Conservation (phyloP, 768 basidiomycete species). For the Lactarius trivialis region DNA sequence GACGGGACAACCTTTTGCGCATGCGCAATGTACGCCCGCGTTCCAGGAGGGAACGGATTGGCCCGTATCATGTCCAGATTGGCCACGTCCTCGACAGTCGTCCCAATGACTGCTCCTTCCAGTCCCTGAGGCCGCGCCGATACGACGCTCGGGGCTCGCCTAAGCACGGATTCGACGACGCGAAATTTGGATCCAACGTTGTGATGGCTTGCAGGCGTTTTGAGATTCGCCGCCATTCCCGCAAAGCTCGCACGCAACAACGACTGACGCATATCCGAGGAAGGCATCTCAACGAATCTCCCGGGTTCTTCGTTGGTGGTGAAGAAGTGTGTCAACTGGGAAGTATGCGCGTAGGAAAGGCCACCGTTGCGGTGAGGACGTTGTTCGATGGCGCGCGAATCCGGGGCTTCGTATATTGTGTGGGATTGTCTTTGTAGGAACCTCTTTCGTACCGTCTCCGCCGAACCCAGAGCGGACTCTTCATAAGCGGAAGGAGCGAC, state of each 20-base stretch:
- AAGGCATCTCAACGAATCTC: constrained; percentile 32
- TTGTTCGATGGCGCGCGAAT: constrained; percentile 45
- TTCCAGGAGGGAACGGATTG: constrained; percentile 47
- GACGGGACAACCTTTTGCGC: neutral
- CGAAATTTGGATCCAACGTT: constrained; percentile 26
- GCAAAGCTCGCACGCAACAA: constrained; percentile 37
- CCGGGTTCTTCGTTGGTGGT: constrained; percentile 51
- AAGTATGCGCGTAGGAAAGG: constrained; percentile 50
- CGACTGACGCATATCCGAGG: constrained; percentile 9
- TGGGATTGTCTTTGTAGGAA: constrained; percentile 37
- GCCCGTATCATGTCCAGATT: constrained; percentile 30
- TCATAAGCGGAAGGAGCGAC: constrained; percentile 20
- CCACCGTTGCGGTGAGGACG: constrained; percentile 60
- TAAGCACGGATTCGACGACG: constrained; percentile 30
- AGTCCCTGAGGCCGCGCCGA: constrained; percentile 31
- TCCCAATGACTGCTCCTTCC: constrained; percentile 32
- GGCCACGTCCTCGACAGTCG: constrained; percentile 30
- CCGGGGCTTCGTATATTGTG: constrained; percentile 23
- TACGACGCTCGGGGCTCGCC: constrained; percentile 31
- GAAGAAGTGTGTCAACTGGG: constrained; percentile 48
- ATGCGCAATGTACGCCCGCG: constrained; percentile 38
- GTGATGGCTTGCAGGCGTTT: constrained; percentile 6
- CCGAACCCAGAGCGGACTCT: constrained; percentile 12
- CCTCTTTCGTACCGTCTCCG: constrained; percentile 26
- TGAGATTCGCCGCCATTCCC: constrained; percentile 35